These are phyloP conservation scores for Podospora didyma DNA, from an alignment of 495 filamentous ascomycete genomes.

Conservation along the genomic window DNA sequence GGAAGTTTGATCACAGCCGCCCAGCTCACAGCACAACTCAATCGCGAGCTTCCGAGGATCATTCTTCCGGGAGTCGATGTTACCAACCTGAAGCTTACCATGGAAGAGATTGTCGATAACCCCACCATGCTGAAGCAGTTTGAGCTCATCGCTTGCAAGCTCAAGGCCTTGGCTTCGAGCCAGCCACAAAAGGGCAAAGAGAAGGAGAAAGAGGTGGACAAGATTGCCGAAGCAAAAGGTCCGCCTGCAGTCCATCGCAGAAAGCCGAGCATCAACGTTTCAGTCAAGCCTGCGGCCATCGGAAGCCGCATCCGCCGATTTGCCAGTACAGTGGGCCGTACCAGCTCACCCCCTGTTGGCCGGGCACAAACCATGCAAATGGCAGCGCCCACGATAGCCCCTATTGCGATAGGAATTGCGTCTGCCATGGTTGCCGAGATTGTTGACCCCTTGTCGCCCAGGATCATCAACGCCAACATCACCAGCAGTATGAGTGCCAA, in stretches of 20 bases:
- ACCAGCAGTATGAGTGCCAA: not conserved
- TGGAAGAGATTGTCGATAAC: slow-evolving; percentile 45
- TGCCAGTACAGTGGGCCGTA: slow-evolving; percentile 26
- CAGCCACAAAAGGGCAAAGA: slow-evolving; percentile 13
- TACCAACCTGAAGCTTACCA: slow-evolving; percentile 27
- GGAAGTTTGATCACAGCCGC: slow-evolving; percentile 42
- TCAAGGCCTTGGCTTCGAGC: slow-evolving; percentile 20
- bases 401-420: slow-evolving; percentile 21
- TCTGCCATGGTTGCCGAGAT: slow-evolving; percentile 24
- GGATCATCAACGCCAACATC: slow-evolving; percentile 7
- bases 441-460: slow-evolving; percentile 19
- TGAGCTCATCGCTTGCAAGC: slow-evolving; percentile 41
- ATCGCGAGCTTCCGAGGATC: slow-evolving; percentile 31
- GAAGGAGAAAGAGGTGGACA: slow-evolving; percentile 16
- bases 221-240: slow-evolving; percentile 13
- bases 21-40: slow-evolving; percentile 40
- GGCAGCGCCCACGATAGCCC: slow-evolving; percentile 8
- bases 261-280: slow-evolving; percentile 26
- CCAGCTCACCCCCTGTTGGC: slow-evolving; percentile 6
- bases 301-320: slow-evolving; percentile 29
- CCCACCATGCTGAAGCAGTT: slow-evolving; percentile 47
- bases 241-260: slow-evolving; percentile 10
- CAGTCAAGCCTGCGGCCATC: slow-evolving; percentile 14
- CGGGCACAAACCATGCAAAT: not conserved
- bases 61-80: slow-evolving; percentile 15